A percentile compares a stretch with the other conserved stretches of the same genome.
Evolutionary conservation across 495 filamentous ascomycete species (phyloP).

Genomic region (Penicillium subrubescens): DNA sequence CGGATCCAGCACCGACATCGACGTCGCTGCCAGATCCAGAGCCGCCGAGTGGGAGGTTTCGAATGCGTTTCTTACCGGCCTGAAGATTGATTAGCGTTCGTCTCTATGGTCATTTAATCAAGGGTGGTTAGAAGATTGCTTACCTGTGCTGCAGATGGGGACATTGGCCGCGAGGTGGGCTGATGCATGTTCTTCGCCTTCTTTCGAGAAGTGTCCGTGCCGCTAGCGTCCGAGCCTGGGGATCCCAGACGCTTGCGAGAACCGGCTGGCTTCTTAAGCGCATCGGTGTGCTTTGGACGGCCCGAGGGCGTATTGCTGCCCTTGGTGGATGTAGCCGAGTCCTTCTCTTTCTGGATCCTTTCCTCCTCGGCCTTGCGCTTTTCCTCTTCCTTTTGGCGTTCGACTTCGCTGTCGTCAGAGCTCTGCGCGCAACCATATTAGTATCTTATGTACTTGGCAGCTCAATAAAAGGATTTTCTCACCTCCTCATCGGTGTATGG

Average conservation of each 20-base stretch:
- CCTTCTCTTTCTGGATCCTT: constrained; percentile 44
- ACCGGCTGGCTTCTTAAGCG: constrained; percentile 58
- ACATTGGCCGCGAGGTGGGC: constrained; percentile 58
- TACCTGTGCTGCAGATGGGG: constrained; percentile 44
- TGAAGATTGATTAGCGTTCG: constrained; percentile 23
- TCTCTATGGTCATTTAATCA: neutral
- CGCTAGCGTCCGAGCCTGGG: constrained; percentile 85
- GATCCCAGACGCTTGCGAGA: constrained; percentile 84
- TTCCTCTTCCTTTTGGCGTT: constrained; percentile 68
- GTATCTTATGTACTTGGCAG: neutral
- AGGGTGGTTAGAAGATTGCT: constrained; percentile 5
- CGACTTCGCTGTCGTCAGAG: constrained; percentile 50
- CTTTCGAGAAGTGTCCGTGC: constrained; percentile 84
- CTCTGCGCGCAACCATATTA: constrained; percentile 30
- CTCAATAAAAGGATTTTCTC: constrained; percentile 4
- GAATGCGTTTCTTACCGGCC: constrained; percentile 50
- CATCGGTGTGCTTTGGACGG: constrained; percentile 50
- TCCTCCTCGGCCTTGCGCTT: constrained; percentile 72
- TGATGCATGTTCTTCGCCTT: constrained; percentile 79
- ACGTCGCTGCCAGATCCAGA: constrained; percentile 76
- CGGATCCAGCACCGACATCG: constrained; percentile 69
- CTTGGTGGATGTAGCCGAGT: constrained; percentile 65
- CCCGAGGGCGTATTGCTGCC: constrained; percentile 76
- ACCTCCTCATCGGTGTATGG: constrained; percentile 68
- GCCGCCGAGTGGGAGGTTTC: constrained; percentile 40